A percentile compares a stretch with the other conserved stretches of the same genome.
Conservation (phyloP, 1,139 yeast species). For the Suhomyces kunorum region DNA sequence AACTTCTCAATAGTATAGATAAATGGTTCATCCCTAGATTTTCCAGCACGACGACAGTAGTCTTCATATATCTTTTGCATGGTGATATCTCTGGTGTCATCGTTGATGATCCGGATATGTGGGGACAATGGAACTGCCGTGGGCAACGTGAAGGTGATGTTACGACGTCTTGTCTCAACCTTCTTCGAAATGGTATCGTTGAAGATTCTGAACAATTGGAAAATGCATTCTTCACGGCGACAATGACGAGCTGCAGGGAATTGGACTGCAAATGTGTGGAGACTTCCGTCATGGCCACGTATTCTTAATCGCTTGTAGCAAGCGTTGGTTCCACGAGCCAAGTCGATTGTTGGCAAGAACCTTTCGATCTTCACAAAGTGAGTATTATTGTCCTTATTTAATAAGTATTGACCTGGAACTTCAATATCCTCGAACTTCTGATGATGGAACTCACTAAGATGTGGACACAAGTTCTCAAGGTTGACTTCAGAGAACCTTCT, state of each 20-base stretch:
- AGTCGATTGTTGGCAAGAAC: constrained; percentile 84
- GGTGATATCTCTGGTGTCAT: constrained; percentile 73
- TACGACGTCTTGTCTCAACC: constrained; percentile 85
- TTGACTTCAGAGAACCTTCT: constrained; percentile 75
- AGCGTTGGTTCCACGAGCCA: constrained; percentile 89
- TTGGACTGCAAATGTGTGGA: constrained; percentile 93
- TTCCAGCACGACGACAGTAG: constrained; percentile 71
- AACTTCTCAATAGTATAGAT: constrained; percentile 83
- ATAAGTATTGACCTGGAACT: constrained; percentile 92
- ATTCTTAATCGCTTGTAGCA: constrained; percentile 88
- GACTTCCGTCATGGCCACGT: constrained; percentile 90
- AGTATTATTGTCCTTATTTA: constrained; percentile 78
- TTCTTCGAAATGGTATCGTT: constrained; percentile 77
- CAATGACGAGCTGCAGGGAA: constrained; percentile 98
- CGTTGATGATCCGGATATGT: constrained; percentile 88
- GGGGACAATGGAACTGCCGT: constrained; percentile 94
- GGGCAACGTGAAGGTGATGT: constrained; percentile 84
- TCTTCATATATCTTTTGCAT: constrained; percentile 89
- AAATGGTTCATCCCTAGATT: constrained; percentile 87
- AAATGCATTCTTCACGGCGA: constrained; percentile 91
- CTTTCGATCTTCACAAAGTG: constrained; percentile 93
- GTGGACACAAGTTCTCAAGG: constrained; percentile 90
- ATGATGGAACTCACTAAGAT: constrained; percentile 93
- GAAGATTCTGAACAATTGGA: constrained; percentile 86
- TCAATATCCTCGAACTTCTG: constrained; percentile 98